Evolutionary conservation across 1,284 basidiomycete genomes (phyloP).

Genomic region (Mycena citricolor): DNA sequence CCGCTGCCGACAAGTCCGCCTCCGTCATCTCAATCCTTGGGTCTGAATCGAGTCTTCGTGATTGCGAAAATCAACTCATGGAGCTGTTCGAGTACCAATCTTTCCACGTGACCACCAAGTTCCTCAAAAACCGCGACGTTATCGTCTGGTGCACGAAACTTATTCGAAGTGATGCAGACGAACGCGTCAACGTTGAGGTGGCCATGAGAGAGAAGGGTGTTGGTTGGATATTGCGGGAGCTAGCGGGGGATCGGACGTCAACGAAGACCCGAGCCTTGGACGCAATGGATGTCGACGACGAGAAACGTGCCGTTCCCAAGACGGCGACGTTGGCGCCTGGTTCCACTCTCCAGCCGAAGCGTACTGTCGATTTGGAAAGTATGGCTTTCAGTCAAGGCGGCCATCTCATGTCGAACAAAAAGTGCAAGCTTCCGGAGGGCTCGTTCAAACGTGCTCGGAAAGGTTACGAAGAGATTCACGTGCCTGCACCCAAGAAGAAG

Average conservation of each 20-base stretch:
- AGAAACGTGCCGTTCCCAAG: constrained; percentile 65
- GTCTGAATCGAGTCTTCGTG: constrained; percentile 87
- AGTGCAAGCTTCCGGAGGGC: constrained; percentile 95
- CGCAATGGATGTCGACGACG: constrained; percentile 79
- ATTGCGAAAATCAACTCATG: constrained; percentile 97
- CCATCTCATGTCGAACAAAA: constrained; percentile 98
- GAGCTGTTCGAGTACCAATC: constrained; percentile 95
- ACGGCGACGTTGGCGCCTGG: constrained; percentile 90
- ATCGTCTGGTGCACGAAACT: constrained; percentile 99
- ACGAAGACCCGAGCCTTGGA: constrained; percentile 46
- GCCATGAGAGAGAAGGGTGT: constrained; percentile 98
- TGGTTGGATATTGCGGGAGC: constrained; percentile 92
- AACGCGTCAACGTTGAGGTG: constrained; percentile 92
- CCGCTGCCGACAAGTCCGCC: constrained; percentile 89
- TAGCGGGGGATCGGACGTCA: constrained; percentile 74
- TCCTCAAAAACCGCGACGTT: constrained; percentile 95
- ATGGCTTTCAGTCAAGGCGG: constrained; percentile 97
- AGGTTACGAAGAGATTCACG: constrained; percentile 98
- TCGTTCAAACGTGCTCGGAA: constrained; percentile 97
- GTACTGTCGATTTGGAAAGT: constrained; percentile 86
- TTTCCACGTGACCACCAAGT: constrained; percentile 88
- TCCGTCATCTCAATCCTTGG: constrained; percentile 86
- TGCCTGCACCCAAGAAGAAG: constrained; percentile 89
- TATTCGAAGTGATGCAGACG: constrained; percentile 86
- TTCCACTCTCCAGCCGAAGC: constrained; percentile 84